Evolutionary conservation across 768 basidiomycete species (phyloP), one percentile per base, ranked within the genome.

Genomic region (Ramaria rubella): DNA sequence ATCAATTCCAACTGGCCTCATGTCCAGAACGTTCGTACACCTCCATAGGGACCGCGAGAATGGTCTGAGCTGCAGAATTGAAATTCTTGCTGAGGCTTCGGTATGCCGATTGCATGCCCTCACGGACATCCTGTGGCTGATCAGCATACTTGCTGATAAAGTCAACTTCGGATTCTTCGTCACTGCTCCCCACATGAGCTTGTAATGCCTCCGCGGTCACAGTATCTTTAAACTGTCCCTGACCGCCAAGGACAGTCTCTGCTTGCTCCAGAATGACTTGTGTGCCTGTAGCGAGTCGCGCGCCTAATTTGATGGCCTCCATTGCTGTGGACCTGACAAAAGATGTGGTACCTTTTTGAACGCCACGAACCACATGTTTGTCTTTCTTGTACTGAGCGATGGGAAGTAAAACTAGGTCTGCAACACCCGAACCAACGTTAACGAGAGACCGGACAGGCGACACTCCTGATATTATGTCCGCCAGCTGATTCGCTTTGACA

Each of bases 351-450:
- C 96, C 96, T 65, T 92, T 90, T 69, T 98, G 96, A 11, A 99
- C 75, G 1, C 96, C 96, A 5, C 91, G 85, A 11, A 93, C 84
- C 36, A 98, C 79, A 15, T 95, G 81, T 1, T 94, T 90, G 64
- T 99, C 96, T 70, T 95, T 97, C 76, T 89, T 87, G 75, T 96
- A 99, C 68, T 99, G 96, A 23, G 94, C 88, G 58, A 99, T 94
- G 8, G 96, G 96, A 7, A 99, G 81, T 40, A 99, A 75, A 31
- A 99, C 88, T 26, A 99, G 82, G 67, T 99, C 95, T 1, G 94
- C 96, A 17, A 98, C 86, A 14, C 96, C 96, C 17, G 93, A 92
- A 12, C 96, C 96, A 52, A 98, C 94, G 61, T 98, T 97, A 63
- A 99, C 95, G 59, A 97, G 80, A 0, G 94, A 97, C 17, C 94